A percentile compares a stretch with the other conserved stretches of the same genome.
phyloP scores from a whole-genome alignment of 192 early-diverging fungal genomes.

The Coemansia aciculifera region DNA sequence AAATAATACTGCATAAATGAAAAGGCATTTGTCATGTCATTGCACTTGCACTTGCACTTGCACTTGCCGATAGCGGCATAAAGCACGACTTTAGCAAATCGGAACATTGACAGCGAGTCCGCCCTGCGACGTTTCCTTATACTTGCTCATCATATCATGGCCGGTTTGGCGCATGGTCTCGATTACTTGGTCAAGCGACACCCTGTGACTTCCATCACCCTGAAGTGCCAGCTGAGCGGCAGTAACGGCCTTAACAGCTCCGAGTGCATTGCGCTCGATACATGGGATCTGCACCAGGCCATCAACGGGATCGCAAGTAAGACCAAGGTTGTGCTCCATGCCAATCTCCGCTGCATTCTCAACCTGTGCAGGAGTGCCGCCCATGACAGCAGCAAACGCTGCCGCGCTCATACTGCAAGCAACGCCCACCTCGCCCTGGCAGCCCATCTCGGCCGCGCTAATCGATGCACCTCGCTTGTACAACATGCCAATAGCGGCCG shows the following conservation, averaged over 20 bases:
- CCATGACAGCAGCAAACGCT: conserved; percentile 95
- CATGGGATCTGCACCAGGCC: conserved; percentile 96
- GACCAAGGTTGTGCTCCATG: conserved; percentile 85
- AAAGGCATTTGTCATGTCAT: neutral
- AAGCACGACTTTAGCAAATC: conserved; percentile 54
- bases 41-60: neutral
- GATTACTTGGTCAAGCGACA: conserved; percentile 93
- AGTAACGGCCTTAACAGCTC: conserved; percentile 93
- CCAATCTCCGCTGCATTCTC: conserved; percentile 97
- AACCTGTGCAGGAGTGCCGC: conserved; percentile 82
- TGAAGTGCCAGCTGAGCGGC: conserved; percentile 94
- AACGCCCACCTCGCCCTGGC: conserved; percentile 97
- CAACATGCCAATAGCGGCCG: conserved; percentile 93
- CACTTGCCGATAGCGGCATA: neutral
- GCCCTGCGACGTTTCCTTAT: conserved; percentile 95
- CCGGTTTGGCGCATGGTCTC: conserved; percentile 94
- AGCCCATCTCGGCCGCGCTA: conserved; percentile 95
- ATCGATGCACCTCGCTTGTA: conserved; percentile 95
- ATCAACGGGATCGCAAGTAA: conserved; percentile 87
- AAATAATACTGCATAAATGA: neutral
- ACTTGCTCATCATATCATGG: conserved; percentile 90
- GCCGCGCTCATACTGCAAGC: conserved; percentile 97
- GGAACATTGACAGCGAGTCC: conserved; percentile 92
- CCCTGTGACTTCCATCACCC: conserved; percentile 86
- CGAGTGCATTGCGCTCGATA: conserved; percentile 93